Base-by-base conservation (phyloP, 106 monocot species). In the Gastrodia elata region DNA sequence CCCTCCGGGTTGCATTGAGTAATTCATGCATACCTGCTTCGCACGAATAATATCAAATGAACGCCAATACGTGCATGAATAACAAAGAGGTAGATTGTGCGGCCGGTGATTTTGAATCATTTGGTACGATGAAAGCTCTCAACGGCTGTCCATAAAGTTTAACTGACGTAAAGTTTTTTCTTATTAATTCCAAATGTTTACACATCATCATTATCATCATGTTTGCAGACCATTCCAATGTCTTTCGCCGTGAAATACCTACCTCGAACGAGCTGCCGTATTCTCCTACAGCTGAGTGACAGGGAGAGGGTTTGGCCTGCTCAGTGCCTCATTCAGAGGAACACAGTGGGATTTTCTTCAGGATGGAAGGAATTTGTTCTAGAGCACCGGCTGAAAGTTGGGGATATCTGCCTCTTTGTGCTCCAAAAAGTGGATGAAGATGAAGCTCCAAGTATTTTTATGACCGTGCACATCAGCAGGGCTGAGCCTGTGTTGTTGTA, bases 391-490 rank as follows among this genome's bases (percentile, higher is more conserved):
- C 24, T 81, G 26, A 49, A 72, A 28, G 71, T 43, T n/a, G 81
- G 76, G 2, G 81, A 81, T 71, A 36, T 71, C 18, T 81, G 81
- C 30, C 37, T 81, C 33, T 81, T 81, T 43, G 64, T 76, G 38
- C n/a, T 76, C 26, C 11, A 67, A 26, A 26, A 59, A 30, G 39
- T 26, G 0, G 11, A 26, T 0, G 2, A 39, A 14, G 39, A 59
- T 35, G n/a, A n/a, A n/a, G n/a, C n/a, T n/a, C n/a, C n/a, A n/a
- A 10, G 25, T 0, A 32, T 76, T 3, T 6, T 32, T 26, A 46
- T 81, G 49, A 52, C 25, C 3, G 81, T 81, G 57, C 40, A 71
- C 38, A 80, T 74, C 67, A 33, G 10, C 16, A 24, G 27, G 58
- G 16, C 10, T 59, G 2, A 59, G 20, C n/a, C n/a, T n/a, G n/a